Base-by-base conservation (phyloP, 2,329 filamentous ascomycete species). In the Trichoderma simmonsii region DNA sequence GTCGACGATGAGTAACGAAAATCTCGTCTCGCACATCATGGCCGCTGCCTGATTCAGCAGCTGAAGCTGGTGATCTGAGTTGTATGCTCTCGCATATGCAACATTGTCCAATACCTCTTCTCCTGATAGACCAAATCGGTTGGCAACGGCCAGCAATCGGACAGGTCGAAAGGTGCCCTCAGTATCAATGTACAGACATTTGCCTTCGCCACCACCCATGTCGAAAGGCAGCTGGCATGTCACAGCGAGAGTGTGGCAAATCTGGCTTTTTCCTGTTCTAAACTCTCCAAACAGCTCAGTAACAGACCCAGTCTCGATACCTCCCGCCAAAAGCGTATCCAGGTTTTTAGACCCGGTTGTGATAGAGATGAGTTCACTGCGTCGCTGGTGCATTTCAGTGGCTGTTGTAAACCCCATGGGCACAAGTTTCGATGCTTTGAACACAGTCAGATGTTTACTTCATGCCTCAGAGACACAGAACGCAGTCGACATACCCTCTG, bases 1-100 rank as follows among this genome's bases (percentile, higher is more conserved):
- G 83, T 99, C 96, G 71, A 99, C 96, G 63, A 99, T 91, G 64
- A 99, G 90, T 9, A 99, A 88, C 3, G 96, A 98, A 82, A 99
- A 99, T 4, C 96, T 91, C 0, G 96, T 99, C 84, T 99, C 97
- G 72, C 95, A 98, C 97, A 99, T 99, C 96, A 99, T 99, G 74
- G 94, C 91, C 2, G 96, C 92, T 4, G 96, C 97, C 81, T 98
- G 95, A 78, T 96, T 96, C 74, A 99, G 90, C 8, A 99, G 87
- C 80, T 97, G 94, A 65, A 99, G 88, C 81, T 99, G 96, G 82
- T 99, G 96, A 76, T 99, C 96, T 0, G 95, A 98, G 81, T 99
- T 99, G 85, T 99, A 99, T 11, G 96, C 96, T 73, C 96, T 92
- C 64, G 97, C 97, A 81, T 99, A 99, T 3, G 97, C 97, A 71